These are phyloP conservation scores for Bothriochloa decipiens DNA, from an alignment of 176 grass and related monocot genomes.

Conservation along the genomic window DNA sequence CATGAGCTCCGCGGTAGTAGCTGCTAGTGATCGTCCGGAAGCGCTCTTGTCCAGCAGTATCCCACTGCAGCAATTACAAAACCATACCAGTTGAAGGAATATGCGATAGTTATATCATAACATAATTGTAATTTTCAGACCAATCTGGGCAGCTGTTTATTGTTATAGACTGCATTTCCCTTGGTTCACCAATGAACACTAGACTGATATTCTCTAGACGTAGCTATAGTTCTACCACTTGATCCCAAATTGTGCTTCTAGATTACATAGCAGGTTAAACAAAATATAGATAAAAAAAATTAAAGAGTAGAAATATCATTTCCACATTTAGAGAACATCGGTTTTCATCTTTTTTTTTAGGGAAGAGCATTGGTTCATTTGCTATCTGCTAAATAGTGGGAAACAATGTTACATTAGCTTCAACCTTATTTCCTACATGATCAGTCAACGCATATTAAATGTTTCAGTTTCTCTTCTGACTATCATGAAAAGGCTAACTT, in stretches of 20 bases:
- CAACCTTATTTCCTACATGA: too few relatives aligned
- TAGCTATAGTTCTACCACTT: not conserved
- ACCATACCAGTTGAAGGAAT: not conserved
- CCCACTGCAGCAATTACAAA: conserved; percentile 60
- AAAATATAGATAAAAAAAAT: not conserved
- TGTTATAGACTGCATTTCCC: not conserved
- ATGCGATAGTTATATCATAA: not conserved
- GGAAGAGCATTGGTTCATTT: not conserved
- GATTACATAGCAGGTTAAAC: not conserved
- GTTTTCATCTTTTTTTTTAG: too few relatives aligned
- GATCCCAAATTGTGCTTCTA: not conserved
- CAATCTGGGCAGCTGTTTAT: not conserved
- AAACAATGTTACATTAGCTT: too few relatives aligned
- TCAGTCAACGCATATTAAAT: not conserved
- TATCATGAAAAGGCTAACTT: not conserved
- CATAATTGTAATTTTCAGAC: too few relatives aligned
- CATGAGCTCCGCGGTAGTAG: conserved; percentile 91
- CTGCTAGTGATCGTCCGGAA: conserved; percentile 94
- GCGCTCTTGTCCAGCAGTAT: conserved; percentile 89
- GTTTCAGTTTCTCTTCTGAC: not conserved
- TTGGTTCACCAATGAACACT: not conserved
- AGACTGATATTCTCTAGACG: not conserved
- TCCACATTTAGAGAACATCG: not conserved
- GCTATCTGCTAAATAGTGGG: conserved; percentile 1
- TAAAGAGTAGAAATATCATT: not conserved